These are phyloP conservation scores for Aspergillus leporis DNA, from an alignment of 495 filamentous ascomycete genomes.

Conservation along the genomic window DNA sequence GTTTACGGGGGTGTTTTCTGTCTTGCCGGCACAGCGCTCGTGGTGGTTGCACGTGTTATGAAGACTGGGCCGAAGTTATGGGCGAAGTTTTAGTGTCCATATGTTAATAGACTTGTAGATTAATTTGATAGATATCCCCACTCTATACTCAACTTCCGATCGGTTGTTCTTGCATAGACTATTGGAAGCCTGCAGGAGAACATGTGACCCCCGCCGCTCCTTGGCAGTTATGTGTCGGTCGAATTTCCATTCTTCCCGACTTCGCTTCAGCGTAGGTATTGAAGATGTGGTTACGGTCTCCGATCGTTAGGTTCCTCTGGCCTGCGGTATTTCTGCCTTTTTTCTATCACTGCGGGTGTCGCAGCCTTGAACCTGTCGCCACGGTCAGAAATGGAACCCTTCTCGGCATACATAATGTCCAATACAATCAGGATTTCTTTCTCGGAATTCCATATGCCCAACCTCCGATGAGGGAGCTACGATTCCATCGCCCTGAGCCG, in stretches of 20 bases:
- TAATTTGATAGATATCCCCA: no score
- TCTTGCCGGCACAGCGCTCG: slow-evolving; percentile 18
- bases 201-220: background rate
- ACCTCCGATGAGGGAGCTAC: slow-evolving; percentile 30
- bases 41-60: slow-evolving; percentile 16
- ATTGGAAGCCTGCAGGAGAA: background rate
- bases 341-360: background rate
- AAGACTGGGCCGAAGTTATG: slow-evolving; percentile 15
- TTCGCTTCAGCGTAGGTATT: background rate
- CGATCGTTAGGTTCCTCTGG: background rate
- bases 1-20: slow-evolving; percentile 27
- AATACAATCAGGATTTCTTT: slow-evolving; percentile 48
- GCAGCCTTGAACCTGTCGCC: background rate
- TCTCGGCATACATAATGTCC: slow-evolving; percentile 31
- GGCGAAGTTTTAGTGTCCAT: slow-evolving; percentile 15
- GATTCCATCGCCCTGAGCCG: slow-evolving; percentile 19
- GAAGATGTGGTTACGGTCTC: background rate
- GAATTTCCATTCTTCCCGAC: background rate
- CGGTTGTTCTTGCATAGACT: background rate
- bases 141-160: no score
- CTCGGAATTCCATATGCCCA: slow-evolving; percentile 51
- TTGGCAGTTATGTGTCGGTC: background rate
- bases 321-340: background rate
- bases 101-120: background rate
- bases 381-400: slow-evolving; percentile 42